Percentiles rank a stretch among this genome's conserved stretches.
phyloP scores from a whole-genome alignment of 1,284 basidiomycete genomes.

The Cryptococcus hybrid region DNA sequence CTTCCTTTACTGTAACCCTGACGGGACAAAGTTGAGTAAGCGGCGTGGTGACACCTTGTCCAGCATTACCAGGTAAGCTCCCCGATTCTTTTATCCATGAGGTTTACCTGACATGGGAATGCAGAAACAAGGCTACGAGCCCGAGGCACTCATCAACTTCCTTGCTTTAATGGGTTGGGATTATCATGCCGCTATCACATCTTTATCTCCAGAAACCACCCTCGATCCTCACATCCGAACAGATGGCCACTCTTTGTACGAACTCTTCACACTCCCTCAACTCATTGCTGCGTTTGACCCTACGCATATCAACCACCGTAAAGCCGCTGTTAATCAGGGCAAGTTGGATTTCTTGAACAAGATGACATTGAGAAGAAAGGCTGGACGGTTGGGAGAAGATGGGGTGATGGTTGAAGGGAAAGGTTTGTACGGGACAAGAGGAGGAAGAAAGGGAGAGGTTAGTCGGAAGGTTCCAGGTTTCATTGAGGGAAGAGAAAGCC shows the following conservation, averaged over 20 bases:
- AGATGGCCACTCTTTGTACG: constrained; percentile 38
- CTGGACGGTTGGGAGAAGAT: constrained; percentile 33
- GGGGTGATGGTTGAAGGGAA: constrained; percentile 43
- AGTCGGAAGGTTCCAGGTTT: constrained; percentile 35
- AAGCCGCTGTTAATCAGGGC: constrained; percentile 39
- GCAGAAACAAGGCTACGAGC: constrained; percentile 75
- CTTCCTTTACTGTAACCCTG: constrained; percentile 82
- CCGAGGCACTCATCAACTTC: constrained; percentile 87
- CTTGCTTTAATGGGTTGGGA: constrained; percentile 93
- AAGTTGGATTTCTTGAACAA: constrained; percentile 50
- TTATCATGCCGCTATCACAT: constrained; percentile 45
- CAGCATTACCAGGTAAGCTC: constrained; percentile 72
- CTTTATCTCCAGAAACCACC: constrained; percentile 1
- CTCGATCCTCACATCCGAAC: constrained; percentile 23
- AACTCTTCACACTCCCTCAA: constrained; percentile 42
- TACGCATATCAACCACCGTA: constrained; percentile 35
- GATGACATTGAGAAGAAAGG: constrained; percentile 43
- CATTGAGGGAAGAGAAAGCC: constrained; percentile 31
- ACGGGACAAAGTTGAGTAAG: constrained; percentile 94
- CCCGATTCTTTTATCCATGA: background rate
- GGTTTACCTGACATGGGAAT: too few species aligned
- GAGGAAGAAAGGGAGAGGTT: constrained; percentile 26
- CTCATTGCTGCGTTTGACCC: constrained; percentile 42
- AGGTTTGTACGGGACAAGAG: constrained; percentile 13
- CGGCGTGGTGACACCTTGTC: constrained; percentile 67